Evolutionary conservation across 106 monocot species (phyloP).

Genomic region (Triglochin maritima): DNA sequence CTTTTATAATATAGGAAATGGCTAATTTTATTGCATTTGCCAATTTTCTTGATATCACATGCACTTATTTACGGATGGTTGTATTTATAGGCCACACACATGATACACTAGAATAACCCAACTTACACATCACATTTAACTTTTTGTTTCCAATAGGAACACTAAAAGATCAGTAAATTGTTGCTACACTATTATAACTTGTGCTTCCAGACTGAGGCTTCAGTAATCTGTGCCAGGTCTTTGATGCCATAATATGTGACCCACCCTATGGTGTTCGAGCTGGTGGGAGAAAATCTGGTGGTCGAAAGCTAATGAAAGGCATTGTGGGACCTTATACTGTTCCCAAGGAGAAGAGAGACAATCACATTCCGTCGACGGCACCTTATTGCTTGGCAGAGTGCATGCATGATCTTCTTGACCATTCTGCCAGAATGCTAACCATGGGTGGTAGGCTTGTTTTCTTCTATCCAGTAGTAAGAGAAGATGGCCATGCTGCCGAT

Average conservation of each 20-base stretch:
- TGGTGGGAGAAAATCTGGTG: slow-evolving; percentile 94
- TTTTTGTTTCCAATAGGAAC: no score
- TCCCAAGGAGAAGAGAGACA: slow-evolving; percentile 69
- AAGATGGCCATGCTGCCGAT: slow-evolving; percentile 34
- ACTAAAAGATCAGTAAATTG: no score
- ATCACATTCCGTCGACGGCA: slow-evolving; percentile 95
- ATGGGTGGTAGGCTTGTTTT: slow-evolving; percentile 82
- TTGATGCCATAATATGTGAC: slow-evolving; percentile 97
- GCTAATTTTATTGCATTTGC: no score
- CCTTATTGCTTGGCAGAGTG: slow-evolving; percentile 82
- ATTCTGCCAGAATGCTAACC: slow-evolving; percentile 77
- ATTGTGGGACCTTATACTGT: slow-evolving; percentile 64
- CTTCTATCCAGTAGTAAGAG: slow-evolving; percentile 82
- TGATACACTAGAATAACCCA: no score
- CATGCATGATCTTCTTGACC: slow-evolving; percentile 83
- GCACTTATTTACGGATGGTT: no score
- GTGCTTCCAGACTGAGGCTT: not conserved
- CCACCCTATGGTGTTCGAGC: slow-evolving; percentile 99
- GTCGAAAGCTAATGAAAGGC: slow-evolving; percentile 79
- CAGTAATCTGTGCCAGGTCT: slow-evolving; percentile 25
- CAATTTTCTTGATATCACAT: no score
- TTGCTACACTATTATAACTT: no score
- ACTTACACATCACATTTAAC: no score
- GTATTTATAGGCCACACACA: no score
- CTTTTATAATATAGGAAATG: no score